Conservation (phyloP, 441 rosid genomes). For the Populus trichocarpa region DNA sequence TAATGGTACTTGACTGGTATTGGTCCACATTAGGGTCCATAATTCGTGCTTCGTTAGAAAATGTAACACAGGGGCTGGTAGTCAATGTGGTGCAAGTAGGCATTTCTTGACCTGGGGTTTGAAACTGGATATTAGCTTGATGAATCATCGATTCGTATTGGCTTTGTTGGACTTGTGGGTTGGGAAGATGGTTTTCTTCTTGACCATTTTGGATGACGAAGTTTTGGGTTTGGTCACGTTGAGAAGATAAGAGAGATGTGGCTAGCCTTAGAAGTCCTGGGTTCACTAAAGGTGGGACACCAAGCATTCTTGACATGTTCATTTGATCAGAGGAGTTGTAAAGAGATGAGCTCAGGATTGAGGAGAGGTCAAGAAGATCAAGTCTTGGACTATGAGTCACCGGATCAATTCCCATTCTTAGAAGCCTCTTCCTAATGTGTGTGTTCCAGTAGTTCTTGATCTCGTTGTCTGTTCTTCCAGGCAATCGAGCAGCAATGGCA, state of each 20-base stretch:
- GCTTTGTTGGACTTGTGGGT: constrained; percentile 19
- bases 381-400: constrained; percentile 80
- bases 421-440: constrained; percentile 72
- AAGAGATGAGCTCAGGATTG: constrained; percentile 54
- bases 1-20: constrained; percentile 20
- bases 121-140: constrained; percentile 23
- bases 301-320: constrained; percentile 44
- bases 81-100: constrained; percentile 25
- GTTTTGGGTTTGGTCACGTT: constrained; percentile 27
- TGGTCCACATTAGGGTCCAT: constrained; percentile 26
- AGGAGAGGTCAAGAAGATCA: constrained; percentile 77
- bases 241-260: constrained; percentile 46
- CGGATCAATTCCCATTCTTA: constrained; percentile 90
- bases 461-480: constrained; percentile 94
- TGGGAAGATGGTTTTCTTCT: constrained; percentile 31
- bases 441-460: constrained; percentile 97
- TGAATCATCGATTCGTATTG: constrained; percentile 31
- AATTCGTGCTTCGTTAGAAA: constrained; percentile 23
- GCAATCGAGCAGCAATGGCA: constrained; percentile 78
- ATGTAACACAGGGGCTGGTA: constrained; percentile 24
- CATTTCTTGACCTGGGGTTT: constrained; percentile 31
- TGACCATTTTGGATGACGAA: constrained; percentile 27
- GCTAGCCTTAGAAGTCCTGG: constrained; percentile 60
- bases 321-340: constrained; percentile 37
- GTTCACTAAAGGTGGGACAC: constrained; percentile 40